Percentiles rank a stretch among this genome's conserved stretches.
These are phyloP conservation scores for Pseudomonodictys pantanalensis DNA, from an alignment of 495 filamentous ascomycete species.

Conservation along the genomic window DNA sequence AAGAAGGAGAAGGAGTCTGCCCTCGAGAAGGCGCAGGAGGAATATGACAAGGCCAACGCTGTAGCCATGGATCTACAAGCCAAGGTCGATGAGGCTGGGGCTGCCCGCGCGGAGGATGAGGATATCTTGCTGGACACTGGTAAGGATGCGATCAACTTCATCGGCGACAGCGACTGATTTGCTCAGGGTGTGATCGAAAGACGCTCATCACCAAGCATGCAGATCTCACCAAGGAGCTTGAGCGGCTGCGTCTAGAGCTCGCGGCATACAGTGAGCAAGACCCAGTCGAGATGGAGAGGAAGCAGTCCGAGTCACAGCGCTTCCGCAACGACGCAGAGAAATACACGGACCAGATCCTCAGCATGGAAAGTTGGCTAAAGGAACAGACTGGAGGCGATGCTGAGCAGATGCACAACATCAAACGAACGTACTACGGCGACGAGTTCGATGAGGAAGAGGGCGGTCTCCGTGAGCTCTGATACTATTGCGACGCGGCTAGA, in stretches of 20 bases:
- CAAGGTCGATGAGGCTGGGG: slow-evolving; percentile 47
- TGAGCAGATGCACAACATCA: slow-evolving; percentile 51
- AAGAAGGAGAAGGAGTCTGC: slow-evolving; percentile 51
- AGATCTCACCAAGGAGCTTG: slow-evolving; percentile 40
- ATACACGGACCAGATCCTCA: slow-evolving; percentile 64
- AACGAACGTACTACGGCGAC: slow-evolving; percentile 57
- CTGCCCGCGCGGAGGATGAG: slow-evolving; percentile 45
- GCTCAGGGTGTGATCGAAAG: slow-evolving; percentile 35
- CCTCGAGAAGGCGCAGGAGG: slow-evolving; percentile 51
- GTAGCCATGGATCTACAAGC: slow-evolving; percentile 43
- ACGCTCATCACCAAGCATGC: slow-evolving; percentile 35
- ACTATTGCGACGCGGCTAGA: not conserved
- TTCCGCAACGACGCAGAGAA: slow-evolving; percentile 50
- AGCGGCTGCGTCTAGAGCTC: slow-evolving; percentile 45
- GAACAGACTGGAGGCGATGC: slow-evolving; percentile 52
- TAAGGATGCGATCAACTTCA: not conserved
- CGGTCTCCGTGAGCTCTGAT: slow-evolving; percentile 55
- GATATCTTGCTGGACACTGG: slow-evolving; percentile 32
- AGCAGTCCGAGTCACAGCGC: slow-evolving; percentile 49
- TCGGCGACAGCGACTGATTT: not conserved
- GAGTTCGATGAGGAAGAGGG: slow-evolving; percentile 61
- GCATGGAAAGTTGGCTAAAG: slow-evolving; percentile 60
- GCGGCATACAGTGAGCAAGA: slow-evolving; percentile 52
- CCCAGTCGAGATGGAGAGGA: slow-evolving; percentile 51
- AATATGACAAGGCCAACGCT: slow-evolving; percentile 50